Percentiles rank a stretch among this genome's conserved stretches.
These are phyloP conservation scores for Alternaria ventricosa DNA, from an alignment of 2,329 filamentous ascomycete species.

Conservation along the genomic window DNA sequence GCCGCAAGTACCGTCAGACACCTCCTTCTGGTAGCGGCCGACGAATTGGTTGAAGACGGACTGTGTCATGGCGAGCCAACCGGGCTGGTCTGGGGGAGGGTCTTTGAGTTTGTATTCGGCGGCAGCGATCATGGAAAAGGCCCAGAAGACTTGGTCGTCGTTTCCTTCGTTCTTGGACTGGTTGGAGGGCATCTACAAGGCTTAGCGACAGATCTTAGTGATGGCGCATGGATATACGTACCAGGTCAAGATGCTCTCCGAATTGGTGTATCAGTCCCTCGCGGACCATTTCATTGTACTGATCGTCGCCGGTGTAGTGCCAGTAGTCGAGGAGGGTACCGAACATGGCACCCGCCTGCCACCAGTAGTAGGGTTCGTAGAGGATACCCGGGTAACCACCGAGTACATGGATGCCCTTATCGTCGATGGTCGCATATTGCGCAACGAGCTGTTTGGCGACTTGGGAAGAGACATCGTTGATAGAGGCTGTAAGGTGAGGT, in stretches of 20 bases:
- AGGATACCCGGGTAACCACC: slow-evolving; percentile 52
- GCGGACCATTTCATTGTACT: slow-evolving; percentile 72
- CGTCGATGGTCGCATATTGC: slow-evolving; percentile 59
- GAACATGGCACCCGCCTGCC: slow-evolving; percentile 77
- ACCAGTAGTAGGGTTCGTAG: slow-evolving; percentile 66
- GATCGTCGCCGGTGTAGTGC: slow-evolving; percentile 77
- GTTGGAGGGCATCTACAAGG: slow-evolving; percentile 39
- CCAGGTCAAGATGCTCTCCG: slow-evolving; percentile 37
- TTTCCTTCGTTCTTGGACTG: slow-evolving; percentile 56
- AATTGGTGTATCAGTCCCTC: slow-evolving; percentile 52
- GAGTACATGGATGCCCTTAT: slow-evolving; percentile 50
- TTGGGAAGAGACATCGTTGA: slow-evolving; percentile 54
- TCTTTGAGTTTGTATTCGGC: slow-evolving; percentile 59
- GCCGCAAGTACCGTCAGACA: slow-evolving; percentile 32
- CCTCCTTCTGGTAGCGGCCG: slow-evolving; percentile 39
- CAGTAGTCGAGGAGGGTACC: slow-evolving; percentile 80
- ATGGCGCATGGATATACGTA: slow-evolving; percentile 7
- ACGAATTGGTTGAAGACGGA: slow-evolving; percentile 49
- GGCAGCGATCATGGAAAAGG: slow-evolving; percentile 62
- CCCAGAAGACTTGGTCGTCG: slow-evolving; percentile 67
- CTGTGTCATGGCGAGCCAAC: slow-evolving; percentile 54
- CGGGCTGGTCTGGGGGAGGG: slow-evolving; percentile 49
- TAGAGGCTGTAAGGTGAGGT: slow-evolving; percentile 46
- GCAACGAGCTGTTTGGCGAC: slow-evolving; percentile 58
- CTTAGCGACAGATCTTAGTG: background rate